Evolutionary conservation across 2,329 filamentous ascomycete genomes (phyloP).

Genomic region (Massarina eburnea): DNA sequence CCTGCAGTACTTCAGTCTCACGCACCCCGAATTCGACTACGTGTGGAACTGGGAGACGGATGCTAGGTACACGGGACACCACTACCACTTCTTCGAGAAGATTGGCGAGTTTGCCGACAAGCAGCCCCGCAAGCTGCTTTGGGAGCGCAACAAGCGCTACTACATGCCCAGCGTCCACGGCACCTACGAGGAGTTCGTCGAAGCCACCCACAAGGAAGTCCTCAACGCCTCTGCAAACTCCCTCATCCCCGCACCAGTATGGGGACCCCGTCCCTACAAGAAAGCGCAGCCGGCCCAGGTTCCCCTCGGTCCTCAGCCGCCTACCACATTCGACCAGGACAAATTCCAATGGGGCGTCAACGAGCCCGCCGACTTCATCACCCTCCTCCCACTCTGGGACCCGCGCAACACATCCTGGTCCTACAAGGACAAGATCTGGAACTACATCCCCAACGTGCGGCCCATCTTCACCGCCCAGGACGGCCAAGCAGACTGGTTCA

Average conservation of each 20-base stretch:
- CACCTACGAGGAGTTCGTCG: constrained; percentile 49
- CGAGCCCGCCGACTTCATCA: constrained; percentile 89
- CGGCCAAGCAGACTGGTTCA: constrained; percentile 58
- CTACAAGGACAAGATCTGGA: constrained; percentile 53
- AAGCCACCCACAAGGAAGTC: constrained; percentile 46
- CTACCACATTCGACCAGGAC: constrained; percentile 74
- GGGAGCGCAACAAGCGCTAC: constrained; percentile 60
- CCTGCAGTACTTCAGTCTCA: constrained; percentile 73
- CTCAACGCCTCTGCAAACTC: constrained; percentile 41
- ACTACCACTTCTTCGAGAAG: constrained; percentile 76
- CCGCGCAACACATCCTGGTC: constrained; percentile 83
- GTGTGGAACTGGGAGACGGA: constrained; percentile 88
- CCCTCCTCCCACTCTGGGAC: constrained; percentile 89
- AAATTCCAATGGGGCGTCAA: constrained; percentile 83
- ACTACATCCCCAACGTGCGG: constrained; percentile 57
- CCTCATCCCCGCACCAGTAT: constrained; percentile 63
- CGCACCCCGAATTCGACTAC: constrained; percentile 77
- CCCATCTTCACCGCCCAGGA: constrained; percentile 88
- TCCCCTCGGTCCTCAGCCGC: constrained; percentile 74
- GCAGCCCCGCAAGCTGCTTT: constrained; percentile 60
- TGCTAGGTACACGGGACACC: constrained; percentile 74
- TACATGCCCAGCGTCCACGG: constrained; percentile 58
- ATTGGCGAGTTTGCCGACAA: constrained; percentile 57
- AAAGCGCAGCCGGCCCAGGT: constrained; percentile 62
- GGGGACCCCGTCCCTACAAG: constrained; percentile 77